A percentile compares a stretch with the other conserved stretches of the same genome.
These are phyloP conservation scores for Ceratobasidium sp. DNA, from an alignment of 1,284 basidiomycete genomes.

Conservation along the genomic window DNA sequence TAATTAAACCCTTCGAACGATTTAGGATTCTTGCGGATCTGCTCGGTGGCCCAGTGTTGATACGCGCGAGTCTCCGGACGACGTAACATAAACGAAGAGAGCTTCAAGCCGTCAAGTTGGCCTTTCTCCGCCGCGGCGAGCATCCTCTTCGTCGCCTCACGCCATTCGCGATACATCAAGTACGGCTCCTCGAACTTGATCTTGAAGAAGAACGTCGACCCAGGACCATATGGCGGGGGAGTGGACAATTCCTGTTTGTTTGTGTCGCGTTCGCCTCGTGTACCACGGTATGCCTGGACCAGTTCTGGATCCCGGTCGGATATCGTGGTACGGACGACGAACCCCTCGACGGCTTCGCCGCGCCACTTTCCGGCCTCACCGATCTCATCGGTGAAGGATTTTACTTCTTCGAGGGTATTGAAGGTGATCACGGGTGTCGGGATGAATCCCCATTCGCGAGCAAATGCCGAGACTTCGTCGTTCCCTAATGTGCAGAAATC, in stretches of 20 bases:
- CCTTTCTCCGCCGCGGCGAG: slow-evolving; percentile 62
- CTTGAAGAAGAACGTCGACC: slow-evolving; percentile 98
- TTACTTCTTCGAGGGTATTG: slow-evolving; percentile 76
- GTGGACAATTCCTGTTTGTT: slow-evolving; percentile 33
- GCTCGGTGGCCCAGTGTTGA: slow-evolving; percentile 73
- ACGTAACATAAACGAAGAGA: slow-evolving; percentile 75
- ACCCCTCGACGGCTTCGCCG: slow-evolving; percentile 92
- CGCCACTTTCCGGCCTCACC: slow-evolving; percentile 82
- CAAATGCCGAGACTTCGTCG: slow-evolving; percentile 81
- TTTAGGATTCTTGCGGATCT: slow-evolving; percentile 44
- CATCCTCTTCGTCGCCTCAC: slow-evolving; percentile 89
- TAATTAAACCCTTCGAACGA: slow-evolving; percentile 38
- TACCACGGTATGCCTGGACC: slow-evolving; percentile 56
- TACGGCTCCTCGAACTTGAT: slow-evolving; percentile 99
- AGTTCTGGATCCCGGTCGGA: slow-evolving; percentile 52
- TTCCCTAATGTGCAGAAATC: slow-evolving; percentile 83
- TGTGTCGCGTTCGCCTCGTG: slow-evolving; percentile 53
- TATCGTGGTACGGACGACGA: slow-evolving; percentile 90
- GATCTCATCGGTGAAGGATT: slow-evolving; percentile 78
- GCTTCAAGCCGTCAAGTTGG: slow-evolving; percentile 55
- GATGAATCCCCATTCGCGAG: slow-evolving; percentile 93
- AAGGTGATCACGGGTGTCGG: slow-evolving; percentile 76
- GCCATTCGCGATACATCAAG: slow-evolving; percentile 98
- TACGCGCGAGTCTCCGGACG: slow-evolving; percentile 77
- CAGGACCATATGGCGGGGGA: slow-evolving; percentile 74